Evolutionary conservation across 2,329 filamentous ascomycete genomes (phyloP).

Genomic region (Aspergillus tamarii): DNA sequence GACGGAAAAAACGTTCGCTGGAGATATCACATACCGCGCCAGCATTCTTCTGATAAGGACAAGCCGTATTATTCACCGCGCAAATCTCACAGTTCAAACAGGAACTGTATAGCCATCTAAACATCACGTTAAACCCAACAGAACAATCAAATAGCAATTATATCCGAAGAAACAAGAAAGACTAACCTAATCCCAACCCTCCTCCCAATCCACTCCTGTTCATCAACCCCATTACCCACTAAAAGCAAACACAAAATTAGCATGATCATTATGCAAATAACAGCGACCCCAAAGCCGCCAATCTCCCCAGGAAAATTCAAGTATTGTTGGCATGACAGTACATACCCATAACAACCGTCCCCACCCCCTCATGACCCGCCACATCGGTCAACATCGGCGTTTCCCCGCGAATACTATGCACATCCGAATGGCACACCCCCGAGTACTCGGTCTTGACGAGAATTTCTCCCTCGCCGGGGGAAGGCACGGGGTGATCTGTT

Average conservation of each 20-base stretch:
- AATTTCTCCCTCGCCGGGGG: constrained; percentile 44
- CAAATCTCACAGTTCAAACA: constrained; percentile 44
- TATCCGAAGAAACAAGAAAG: background rate
- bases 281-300: background rate
- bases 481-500: constrained; percentile 37
- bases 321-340: background rate
- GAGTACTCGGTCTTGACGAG: constrained; percentile 53
- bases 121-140: background rate
- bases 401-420: constrained; percentile 49
- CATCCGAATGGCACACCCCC: constrained; percentile 53
- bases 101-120: constrained; percentile 43
- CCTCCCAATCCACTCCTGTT: constrained; percentile 33
- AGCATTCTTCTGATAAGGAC: constrained; percentile 43
- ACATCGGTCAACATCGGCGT: constrained; percentile 49
- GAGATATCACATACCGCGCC: constrained; percentile 32
- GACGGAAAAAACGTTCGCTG: background rate
- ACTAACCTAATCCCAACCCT: constrained; percentile 38
- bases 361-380: constrained; percentile 53
- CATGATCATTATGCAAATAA: background rate
- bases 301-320: no score
- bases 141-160: background rate
- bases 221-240: constrained; percentile 35
- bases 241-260: background rate
- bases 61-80: constrained; percentile 41
- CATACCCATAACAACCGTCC: constrained; percentile 42